A percentile compares a stretch with the other conserved stretches of the same genome.
These are phyloP conservation scores for Dillenia suffruticosa DNA, from an alignment of 164 flowering plant species.

Conservation along the genomic window DNA sequence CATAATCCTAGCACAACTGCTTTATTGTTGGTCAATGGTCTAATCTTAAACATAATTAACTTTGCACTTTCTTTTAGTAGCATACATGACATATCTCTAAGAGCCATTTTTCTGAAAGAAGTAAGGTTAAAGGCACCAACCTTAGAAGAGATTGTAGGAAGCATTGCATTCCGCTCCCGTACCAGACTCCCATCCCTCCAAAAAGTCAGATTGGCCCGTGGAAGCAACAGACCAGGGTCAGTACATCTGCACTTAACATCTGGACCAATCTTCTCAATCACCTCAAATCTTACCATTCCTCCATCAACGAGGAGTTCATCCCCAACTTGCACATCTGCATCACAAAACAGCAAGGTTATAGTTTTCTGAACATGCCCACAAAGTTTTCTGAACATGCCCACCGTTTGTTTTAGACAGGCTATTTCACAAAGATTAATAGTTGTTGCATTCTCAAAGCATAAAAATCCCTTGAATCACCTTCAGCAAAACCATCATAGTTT, in stretches of 20 bases:
- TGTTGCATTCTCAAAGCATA: no score
- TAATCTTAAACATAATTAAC: no score
- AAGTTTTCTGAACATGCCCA: no score
- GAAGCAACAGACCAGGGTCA: conserved; percentile 91
- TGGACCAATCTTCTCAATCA: conserved; percentile 93
- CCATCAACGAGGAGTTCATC: conserved; percentile 98
- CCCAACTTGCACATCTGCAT: conserved; percentile 80
- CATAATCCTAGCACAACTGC: no score
- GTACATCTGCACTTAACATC: conserved; percentile 92
- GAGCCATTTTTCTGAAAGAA: no score
- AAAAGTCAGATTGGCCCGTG: conserved; percentile 92
- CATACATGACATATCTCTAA: no score
- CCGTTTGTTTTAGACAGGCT: no score
- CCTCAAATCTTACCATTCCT: conserved; percentile 99
- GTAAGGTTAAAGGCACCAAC: conserved; percentile 24
- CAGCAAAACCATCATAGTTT: conserved; percentile 96
- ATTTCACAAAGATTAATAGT: no score
- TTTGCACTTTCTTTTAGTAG: no score
- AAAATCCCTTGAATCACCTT: conserved; percentile 42
- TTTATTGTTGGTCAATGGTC: no score
- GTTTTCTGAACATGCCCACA: no score
- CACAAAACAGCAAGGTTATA: conserved; percentile 4
- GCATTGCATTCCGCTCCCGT: conserved; percentile 92
- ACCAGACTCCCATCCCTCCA: conserved; percentile 92
- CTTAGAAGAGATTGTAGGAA: conserved; percentile 98